Percentiles rank a stretch among this genome's conserved stretches.
Evolutionary conservation across 2,329 filamentous ascomycete species (phyloP).

Genomic region (Trichoderma brevicompactum): DNA sequence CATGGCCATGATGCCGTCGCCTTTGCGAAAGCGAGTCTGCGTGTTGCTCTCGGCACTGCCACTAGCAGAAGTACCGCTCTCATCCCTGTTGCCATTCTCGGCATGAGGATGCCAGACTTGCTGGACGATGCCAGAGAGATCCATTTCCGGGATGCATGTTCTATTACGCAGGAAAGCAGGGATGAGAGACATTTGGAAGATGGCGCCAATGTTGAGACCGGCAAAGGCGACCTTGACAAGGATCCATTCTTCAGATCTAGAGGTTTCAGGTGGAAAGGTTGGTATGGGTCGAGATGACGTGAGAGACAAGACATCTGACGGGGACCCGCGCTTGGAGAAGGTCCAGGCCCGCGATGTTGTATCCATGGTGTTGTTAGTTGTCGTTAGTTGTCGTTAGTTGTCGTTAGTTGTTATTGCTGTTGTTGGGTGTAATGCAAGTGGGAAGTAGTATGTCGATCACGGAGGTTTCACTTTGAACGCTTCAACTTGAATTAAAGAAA

Average conservation of each 20-base stretch:
- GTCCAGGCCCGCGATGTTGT: conserved; percentile 37
- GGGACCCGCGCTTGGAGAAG: conserved; percentile 38
- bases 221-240: conserved; percentile 49
- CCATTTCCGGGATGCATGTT: conserved; percentile 48
- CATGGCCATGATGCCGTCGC: conserved; percentile 46
- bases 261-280: conserved; percentile 36
- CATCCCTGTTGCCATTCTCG: not conserved
- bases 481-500: not conserved
- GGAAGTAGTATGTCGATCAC: not conserved
- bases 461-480: not conserved
- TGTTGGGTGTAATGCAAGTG: not conserved
- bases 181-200: conserved; percentile 48
- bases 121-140: conserved; percentile 49
- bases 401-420: not conserved
- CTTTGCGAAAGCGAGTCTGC: conserved; percentile 36
- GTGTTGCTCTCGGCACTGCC: conserved; percentile 2
- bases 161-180: conserved; percentile 45
- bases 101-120: conserved; percentile 41
- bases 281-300: conserved; percentile 33
- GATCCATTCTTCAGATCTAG: conserved; percentile 43
- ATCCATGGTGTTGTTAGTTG: not conserved
- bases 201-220: conserved; percentile 51
- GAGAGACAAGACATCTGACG: conserved; percentile 37
- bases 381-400: no score
- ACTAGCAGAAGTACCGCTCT: not conserved